These are phyloP conservation scores for Heterobasidion occidentale DNA, from an alignment of 1,284 basidiomycete species.

Conservation along the genomic window DNA sequence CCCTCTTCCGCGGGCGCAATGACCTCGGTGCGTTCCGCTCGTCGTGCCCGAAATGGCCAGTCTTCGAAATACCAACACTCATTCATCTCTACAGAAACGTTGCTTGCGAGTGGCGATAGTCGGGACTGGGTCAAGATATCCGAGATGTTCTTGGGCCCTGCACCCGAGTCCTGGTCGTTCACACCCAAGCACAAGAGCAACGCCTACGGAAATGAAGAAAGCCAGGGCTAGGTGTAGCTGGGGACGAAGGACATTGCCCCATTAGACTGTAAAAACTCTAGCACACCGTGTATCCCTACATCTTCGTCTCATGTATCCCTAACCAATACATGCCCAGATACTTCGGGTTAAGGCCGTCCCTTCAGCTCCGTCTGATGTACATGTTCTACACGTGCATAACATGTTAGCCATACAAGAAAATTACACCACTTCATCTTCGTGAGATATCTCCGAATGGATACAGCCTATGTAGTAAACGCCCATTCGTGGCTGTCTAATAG, in stretches of 20 bases:
- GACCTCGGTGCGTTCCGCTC: slow-evolving; percentile 54
- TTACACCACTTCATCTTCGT: not conserved
- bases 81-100: slow-evolving; percentile 50
- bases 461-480: not conserved
- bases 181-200: slow-evolving; percentile 73
- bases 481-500: not conserved
- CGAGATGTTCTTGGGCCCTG: slow-evolving; percentile 86
- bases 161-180: slow-evolving; percentile 61
- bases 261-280: too few relatives aligned
- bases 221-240: slow-evolving; percentile 22
- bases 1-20: slow-evolving; percentile 78
- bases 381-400: too few relatives aligned
- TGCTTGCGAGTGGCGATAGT: slow-evolving; percentile 75
- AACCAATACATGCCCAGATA: not conserved
- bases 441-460: not conserved
- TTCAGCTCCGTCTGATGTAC: too few relatives aligned
- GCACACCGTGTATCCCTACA: not conserved
- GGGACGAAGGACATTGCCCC: too few relatives aligned
- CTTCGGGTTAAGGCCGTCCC: too few relatives aligned
- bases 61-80: not conserved
- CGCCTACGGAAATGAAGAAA: slow-evolving; percentile 49
- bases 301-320: not conserved
- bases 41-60: not conserved
- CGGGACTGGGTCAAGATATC: slow-evolving; percentile 94
- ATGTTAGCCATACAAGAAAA: not conserved